Evolutionary conservation across 1,284 basidiomycete species (phyloP), one percentile per base, ranked within the genome.

Genomic region (Athelia psychrophila): DNA sequence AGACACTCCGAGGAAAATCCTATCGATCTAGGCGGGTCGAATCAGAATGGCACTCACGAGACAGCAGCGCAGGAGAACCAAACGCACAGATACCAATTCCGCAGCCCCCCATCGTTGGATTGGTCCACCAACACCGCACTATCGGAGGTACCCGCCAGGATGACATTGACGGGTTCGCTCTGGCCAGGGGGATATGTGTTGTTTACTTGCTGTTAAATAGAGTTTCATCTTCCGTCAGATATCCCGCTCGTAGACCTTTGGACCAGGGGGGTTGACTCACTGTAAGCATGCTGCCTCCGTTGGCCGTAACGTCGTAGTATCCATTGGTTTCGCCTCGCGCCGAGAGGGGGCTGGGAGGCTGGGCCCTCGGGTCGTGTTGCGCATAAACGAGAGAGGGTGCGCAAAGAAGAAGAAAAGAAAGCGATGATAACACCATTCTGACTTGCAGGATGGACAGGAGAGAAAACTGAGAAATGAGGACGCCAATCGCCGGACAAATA

Each of bases 161-260:
- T 93, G 51, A 82, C 78, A 60, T 98, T 98, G 52, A 98, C 71
- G 2, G 95, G 95, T 71, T 98, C 95, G 38, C 92, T 91, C 50
- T 91, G 80, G 8, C 92, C 91, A 48, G 73, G 63, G 15, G 92
- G 89, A 60, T 76, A 85, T 18, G 93, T 88, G 32, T 73, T 64
- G 50, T 80, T 73, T 22, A 88, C 78, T 64, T 74, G 63, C 83
- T 85, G 56, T 9, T 38, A 27, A 25, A 27, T 16, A 33, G 27
- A 48, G 33, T 1, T 20, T 25, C 44, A 46, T 24, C 22, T 35
- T 54, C 48, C 50, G 32, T 45, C 15, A 36, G 19, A 42, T 36
- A 40, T 13, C 27, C 5, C 5, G 27, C 5, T 30, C 6, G 27
- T 49, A 15, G n/a, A 19, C 4, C 33, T 3, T 24, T 2, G 48